Percentiles rank a stretch among this genome's conserved stretches.
Conservation (phyloP, 805 yeast species). For the Candida tallmaniae region DNA sequence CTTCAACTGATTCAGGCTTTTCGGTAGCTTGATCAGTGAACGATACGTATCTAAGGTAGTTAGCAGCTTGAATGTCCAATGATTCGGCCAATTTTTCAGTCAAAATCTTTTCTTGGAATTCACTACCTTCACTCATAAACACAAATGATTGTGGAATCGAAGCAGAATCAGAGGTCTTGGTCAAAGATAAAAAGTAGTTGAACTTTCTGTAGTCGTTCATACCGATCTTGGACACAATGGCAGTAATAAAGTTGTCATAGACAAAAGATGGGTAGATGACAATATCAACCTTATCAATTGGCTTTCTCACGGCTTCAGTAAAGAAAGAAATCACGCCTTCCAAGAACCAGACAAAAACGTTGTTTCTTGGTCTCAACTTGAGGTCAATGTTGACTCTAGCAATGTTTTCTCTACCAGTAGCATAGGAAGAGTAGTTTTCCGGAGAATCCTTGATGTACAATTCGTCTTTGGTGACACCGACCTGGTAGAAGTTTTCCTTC, state of each 20-base stretch:
- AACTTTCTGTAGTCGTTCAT: conserved; percentile 75
- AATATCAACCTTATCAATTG: conserved; percentile 57
- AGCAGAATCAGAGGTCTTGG: conserved; percentile 72
- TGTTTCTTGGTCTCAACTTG: conserved; percentile 74
- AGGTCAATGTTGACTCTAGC: conserved; percentile 57
- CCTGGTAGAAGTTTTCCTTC: conserved; percentile 69
- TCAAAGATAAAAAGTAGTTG: conserved; percentile 78
- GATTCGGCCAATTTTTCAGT: conserved; percentile 44
- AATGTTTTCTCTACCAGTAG: conserved; percentile 83
- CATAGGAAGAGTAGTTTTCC: conserved; percentile 65
- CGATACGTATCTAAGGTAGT: conserved; percentile 56
- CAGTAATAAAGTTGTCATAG: conserved; percentile 71
- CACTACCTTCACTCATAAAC: conserved; percentile 85
- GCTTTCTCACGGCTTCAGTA: conserved; percentile 50
- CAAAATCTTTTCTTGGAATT: conserved; percentile 64
- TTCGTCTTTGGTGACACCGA: conserved; percentile 50
- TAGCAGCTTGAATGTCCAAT: conserved; percentile 36
- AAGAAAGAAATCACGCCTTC: conserved; percentile 60
- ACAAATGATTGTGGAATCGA: conserved; percentile 72
- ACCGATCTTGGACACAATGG: conserved; percentile 76
- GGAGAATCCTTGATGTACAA: conserved; percentile 58
- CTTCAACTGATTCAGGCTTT: conserved; percentile 60
- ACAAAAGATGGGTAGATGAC: conserved; percentile 51
- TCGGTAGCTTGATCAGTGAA: conserved; percentile 80
- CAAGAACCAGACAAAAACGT: conserved; percentile 59